phyloP scores from a whole-genome alignment of 768 basidiomycete genomes.

The Panus rudis region DNA sequence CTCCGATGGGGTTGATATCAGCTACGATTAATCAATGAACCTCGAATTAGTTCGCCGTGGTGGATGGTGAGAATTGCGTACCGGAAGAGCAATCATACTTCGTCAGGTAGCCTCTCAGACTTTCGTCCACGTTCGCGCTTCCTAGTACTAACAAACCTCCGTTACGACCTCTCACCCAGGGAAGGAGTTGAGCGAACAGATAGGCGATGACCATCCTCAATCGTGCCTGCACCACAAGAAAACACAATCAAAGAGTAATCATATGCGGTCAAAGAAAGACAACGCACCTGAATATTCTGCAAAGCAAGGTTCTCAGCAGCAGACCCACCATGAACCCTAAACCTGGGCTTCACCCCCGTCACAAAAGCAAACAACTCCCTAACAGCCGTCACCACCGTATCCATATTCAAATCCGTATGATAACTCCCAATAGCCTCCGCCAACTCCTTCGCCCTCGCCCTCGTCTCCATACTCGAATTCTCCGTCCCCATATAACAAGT shows the following conservation, averaged over 20 bases:
- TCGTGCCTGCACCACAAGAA: conserved; percentile 54
- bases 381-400: conserved; percentile 78
- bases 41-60: conserved; percentile 2
- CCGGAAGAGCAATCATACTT: conserved; percentile 97
- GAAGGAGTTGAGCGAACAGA: conserved; percentile 90
- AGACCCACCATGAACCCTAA: conserved; percentile 82
- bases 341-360: conserved; percentile 66
- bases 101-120: conserved; percentile 92
- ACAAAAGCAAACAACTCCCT: conserved; percentile 78
- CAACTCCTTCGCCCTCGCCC: conserved; percentile 79
- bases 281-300: conserved; percentile 86
- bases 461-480: conserved; percentile 85
- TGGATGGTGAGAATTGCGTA: conserved; percentile 20
- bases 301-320: conserved; percentile 89
- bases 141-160: conserved; percentile 95
- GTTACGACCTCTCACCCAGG: conserved; percentile 77
- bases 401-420: conserved; percentile 95
- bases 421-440: conserved; percentile 90
- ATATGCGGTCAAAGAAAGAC: background rate
- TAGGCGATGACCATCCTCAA: conserved; percentile 93
- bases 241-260: conserved; percentile 1
- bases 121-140: conserved; percentile 97
- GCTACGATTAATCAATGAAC: conserved; percentile 36
- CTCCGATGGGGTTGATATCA: conserved; percentile 97
- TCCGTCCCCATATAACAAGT: conserved; percentile 99